Conservation (phyloP, 2,329 filamentous ascomycete genomes). For the Arthrobotrys musiformis region DNA sequence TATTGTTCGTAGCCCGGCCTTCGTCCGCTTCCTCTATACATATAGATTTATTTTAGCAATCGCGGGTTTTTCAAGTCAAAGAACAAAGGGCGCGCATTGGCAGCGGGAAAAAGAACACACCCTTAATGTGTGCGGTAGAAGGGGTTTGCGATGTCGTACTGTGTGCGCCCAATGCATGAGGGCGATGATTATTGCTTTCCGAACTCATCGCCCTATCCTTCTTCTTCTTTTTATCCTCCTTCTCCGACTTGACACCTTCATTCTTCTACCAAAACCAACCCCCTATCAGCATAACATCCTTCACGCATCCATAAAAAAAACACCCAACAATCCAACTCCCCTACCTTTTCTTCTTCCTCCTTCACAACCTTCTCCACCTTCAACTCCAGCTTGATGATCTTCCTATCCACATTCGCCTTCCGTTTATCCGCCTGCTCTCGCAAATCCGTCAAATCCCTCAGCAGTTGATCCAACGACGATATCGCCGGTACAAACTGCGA, state of each 20-base stretch:
- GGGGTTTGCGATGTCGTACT: constrained; percentile 57
- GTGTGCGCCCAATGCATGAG: constrained; percentile 59
- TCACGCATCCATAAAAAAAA: not conserved
- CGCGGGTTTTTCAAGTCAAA: not conserved
- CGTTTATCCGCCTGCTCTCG: constrained; percentile 49
- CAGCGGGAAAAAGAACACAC: constrained; percentile 32
- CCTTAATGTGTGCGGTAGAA: constrained; percentile 56
- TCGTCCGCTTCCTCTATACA: constrained; percentile 46
- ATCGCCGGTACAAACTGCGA: constrained; percentile 48
- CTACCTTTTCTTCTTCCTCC: constrained; percentile 51
- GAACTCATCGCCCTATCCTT: constrained; percentile 57
- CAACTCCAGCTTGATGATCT: constrained; percentile 39
- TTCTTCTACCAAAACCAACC: constrained; percentile 33
- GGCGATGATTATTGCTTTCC: constrained; percentile 57
- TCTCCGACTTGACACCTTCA: constrained; percentile 53
- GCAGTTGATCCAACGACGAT: constrained; percentile 44
- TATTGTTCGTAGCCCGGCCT: constrained; percentile 56
- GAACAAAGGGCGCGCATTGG: not conserved
- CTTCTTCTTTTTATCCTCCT: constrained; percentile 57
- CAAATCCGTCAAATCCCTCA: constrained; percentile 50
- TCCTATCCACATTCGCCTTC: constrained; percentile 32
- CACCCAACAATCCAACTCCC: not conserved
- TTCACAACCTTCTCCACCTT: constrained; percentile 39
- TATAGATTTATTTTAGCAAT: not conserved
- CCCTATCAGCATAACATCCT: constrained; percentile 14